Percentiles rank a stretch among this genome's conserved stretches.
Evolutionary conservation across 371 early-diverging fungal genomes (phyloP).

Genomic region (Capillidium heterosporum): DNA sequence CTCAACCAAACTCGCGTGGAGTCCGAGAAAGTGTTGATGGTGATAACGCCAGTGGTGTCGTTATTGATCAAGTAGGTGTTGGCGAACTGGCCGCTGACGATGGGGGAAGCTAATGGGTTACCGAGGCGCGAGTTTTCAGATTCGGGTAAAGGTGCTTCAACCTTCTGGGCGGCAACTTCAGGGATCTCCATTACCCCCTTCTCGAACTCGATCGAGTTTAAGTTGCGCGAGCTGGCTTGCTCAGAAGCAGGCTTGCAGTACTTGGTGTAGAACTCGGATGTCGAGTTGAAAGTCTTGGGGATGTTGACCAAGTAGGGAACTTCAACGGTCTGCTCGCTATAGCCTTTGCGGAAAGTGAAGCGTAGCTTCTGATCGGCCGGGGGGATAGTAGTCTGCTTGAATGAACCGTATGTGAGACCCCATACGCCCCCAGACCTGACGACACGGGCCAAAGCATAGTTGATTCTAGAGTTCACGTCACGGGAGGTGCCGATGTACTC

Average conservation of each 20-base stretch:
- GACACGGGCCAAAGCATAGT: background rate
- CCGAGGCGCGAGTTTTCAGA: background rate
- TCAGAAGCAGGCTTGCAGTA: too few relatives aligned
- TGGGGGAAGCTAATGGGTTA: background rate
- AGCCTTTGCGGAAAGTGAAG: background rate
- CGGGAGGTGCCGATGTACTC: background rate
- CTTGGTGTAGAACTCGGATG: too few relatives aligned
- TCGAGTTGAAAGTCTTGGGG: too few relatives aligned
- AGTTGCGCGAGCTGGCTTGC: too few relatives aligned
- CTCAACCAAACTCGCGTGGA: background rate
- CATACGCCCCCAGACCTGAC: background rate
- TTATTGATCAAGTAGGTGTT: background rate
- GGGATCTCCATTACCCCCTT: too few relatives aligned
- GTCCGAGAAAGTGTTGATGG: background rate
- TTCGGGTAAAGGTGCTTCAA: background rate
- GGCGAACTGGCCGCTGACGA: background rate
- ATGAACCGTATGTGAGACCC: background rate
- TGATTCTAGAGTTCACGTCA: background rate
- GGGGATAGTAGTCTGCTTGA: background rate
- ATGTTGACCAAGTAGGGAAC: background rate
- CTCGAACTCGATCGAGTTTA: too few relatives aligned
- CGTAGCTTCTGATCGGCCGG: background rate
- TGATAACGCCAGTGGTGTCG: background rate
- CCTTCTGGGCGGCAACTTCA: background rate
- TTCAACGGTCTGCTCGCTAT: background rate